phyloP scores from a whole-genome alignment of 768 basidiomycete species.

The Pisolithus albus region DNA sequence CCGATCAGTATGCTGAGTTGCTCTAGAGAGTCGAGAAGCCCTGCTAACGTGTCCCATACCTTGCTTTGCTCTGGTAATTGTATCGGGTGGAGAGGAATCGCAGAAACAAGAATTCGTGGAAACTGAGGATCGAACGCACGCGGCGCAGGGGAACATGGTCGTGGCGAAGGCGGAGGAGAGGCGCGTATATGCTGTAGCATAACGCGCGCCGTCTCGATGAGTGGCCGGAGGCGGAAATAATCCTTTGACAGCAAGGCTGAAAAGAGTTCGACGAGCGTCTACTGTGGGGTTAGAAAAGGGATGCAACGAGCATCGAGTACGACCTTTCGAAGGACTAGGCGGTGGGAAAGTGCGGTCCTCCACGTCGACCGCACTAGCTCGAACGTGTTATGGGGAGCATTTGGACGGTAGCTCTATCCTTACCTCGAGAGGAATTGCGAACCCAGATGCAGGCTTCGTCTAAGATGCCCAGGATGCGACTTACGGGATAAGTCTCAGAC shows the following conservation, averaged over 20 bases:
- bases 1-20: constrained; percentile 43
- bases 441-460: constrained; percentile 64
- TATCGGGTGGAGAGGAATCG: constrained; percentile 61
- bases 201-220: constrained; percentile 15
- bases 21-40: constrained; percentile 49
- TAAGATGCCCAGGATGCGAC: constrained; percentile 45
- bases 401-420: neutral
- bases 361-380: constrained; percentile 40
- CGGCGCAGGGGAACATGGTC: constrained; percentile 39
- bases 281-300: constrained; percentile 4
- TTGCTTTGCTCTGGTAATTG: constrained; percentile 40
- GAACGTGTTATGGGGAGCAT: constrained; percentile 2
- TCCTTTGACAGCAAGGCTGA: constrained; percentile 21
- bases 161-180: constrained; percentile 32
- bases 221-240: constrained; percentile 14
- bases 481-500: constrained; percentile 54
- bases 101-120: constrained; percentile 57
- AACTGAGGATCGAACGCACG: constrained; percentile 62
- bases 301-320: neutral
- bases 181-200: constrained; percentile 9
- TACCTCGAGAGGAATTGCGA: constrained; percentile 37
- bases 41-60: constrained; percentile 46
- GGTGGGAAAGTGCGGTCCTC: constrained; percentile 44
- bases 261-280: constrained; percentile 23
- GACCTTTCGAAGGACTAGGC: constrained; percentile 58